Evolutionary conservation across 192 early-diverging fungal genomes (phyloP), one percentile per base, ranked within the genome.

Genomic region (Entomortierella parvispora): DNA sequence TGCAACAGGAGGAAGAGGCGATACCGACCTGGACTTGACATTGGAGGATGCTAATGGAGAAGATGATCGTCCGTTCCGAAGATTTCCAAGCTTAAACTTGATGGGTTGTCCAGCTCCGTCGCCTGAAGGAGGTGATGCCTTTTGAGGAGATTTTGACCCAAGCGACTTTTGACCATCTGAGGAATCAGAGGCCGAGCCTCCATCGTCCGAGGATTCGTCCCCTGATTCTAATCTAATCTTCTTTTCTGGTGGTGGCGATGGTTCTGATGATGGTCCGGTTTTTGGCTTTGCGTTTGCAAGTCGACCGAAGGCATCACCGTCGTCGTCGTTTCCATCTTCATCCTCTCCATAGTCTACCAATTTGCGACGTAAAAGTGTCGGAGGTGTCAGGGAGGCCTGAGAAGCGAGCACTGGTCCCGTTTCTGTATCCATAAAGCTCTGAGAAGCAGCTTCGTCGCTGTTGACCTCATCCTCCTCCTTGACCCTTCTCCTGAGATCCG

Each of bases 331-430:
- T 17, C 22, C 66, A 18, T 77, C 72, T 3, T 77, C 74, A 49
- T 77, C 74, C 4, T 68, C 74, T 8, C 48, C 65, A 68, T 77
- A 77, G 17, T 63, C 65, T 12, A 77, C 74, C 31, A 77, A 46
- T 31, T 68, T 77, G 40, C 65, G 46, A 10, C 74, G 60, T 22
- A 63, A n/a, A 3, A 52, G 46, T 20, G 48, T 45, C 2, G 65
- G 50, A 15, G 62, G 62, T 18, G 57, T 45, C 20, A 54, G 56
- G 20, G 62, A 65, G 1, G 52, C 45, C 49, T 71, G 69, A 17
- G 69, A 71, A 4, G 69, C 69, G 22, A 66, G 60, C 14, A 62
- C 59, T 20, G 71, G 71, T 20, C 45, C 59, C 8, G 74, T 25
- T 29, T 44, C 70, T 2, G 23, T 47, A 28, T 68, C 66, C 65